These are phyloP conservation scores for Ensete glaucum DNA, from an alignment of 176 grass and related monocot species.

Conservation along the genomic window DNA sequence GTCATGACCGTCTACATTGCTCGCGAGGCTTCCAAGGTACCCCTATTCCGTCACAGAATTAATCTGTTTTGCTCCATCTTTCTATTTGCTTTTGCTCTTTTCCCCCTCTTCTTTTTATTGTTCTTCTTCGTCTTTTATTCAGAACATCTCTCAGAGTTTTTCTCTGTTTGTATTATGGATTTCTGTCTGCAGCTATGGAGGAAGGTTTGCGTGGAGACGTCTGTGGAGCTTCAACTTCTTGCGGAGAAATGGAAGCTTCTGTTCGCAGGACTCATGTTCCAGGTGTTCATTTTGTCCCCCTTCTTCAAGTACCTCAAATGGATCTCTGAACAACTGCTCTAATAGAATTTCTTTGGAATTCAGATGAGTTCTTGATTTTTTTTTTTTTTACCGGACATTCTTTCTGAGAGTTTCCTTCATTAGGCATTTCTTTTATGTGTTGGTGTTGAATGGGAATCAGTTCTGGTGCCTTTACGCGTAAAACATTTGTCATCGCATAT, in stretches of 20 bases:
- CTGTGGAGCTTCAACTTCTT: conserved; percentile 73
- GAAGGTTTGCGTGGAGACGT: conserved; percentile 55
- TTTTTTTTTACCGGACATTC: background rate
- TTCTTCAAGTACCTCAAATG: background rate
- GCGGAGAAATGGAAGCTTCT: conserved; percentile 80
- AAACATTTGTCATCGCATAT: no score
- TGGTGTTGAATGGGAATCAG: no score
- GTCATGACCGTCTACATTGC: conserved; percentile 62
- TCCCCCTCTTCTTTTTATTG: no score
- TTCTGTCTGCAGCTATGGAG: conserved; percentile 42
- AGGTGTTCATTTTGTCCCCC: conserved; percentile 29
- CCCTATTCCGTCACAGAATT: no score
- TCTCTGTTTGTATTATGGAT: conserved; percentile 7
- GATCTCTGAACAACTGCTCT: background rate
- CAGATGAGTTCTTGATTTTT: background rate
- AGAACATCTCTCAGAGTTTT: background rate
- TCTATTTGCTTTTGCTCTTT: no score
- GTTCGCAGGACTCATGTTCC: conserved; percentile 59
- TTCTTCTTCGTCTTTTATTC: background rate
- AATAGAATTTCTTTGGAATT: background rate
- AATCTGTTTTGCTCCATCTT: no score
- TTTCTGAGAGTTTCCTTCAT: background rate
- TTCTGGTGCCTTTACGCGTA: no score
- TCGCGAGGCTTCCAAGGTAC: conserved; percentile 68
- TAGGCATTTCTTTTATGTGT: background rate